Conservation (phyloP, 2,329 filamentous ascomycete genomes). For the Xylariales sp. region DNA sequence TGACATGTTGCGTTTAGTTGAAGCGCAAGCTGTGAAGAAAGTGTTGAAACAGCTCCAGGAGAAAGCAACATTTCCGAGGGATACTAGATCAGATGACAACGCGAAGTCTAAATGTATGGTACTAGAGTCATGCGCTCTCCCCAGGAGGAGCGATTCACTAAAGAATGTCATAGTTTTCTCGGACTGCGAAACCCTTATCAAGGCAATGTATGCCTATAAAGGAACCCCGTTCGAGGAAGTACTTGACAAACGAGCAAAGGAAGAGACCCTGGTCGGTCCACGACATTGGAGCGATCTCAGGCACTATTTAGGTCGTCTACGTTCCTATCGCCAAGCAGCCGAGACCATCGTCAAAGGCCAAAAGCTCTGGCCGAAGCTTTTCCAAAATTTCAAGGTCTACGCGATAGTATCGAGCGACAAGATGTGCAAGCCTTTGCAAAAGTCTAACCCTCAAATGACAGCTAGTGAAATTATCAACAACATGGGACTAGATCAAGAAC, state of each 20-base stretch:
- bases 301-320: slow-evolving; percentile 6
- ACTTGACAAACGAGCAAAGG: background rate
- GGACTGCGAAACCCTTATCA: slow-evolving; percentile 7
- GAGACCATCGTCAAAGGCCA: slow-evolving; percentile 7
- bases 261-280: background rate
- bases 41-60: too few species aligned
- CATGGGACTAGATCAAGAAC: slow-evolving; percentile 1
- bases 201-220: slow-evolving; percentile 1
- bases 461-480: slow-evolving; percentile 3
- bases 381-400: slow-evolving; percentile 2
- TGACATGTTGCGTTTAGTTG: too few species aligned
- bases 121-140: background rate
- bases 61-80: slow-evolving; percentile 3
- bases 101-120: background rate
- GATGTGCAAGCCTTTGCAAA: background rate
- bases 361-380: slow-evolving; percentile 7
- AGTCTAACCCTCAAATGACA: background rate
- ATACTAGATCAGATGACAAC: background rate
- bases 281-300: slow-evolving; percentile 8
- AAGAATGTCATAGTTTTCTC: background rate
- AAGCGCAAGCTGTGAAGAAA: too few species aligned
- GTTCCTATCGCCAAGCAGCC: slow-evolving; percentile 8
- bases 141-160: background rate
- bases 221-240: background rate
- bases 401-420: background rate